Conservation (phyloP, 1,284 basidiomycete genomes). For the Inonotus hispidus region DNA sequence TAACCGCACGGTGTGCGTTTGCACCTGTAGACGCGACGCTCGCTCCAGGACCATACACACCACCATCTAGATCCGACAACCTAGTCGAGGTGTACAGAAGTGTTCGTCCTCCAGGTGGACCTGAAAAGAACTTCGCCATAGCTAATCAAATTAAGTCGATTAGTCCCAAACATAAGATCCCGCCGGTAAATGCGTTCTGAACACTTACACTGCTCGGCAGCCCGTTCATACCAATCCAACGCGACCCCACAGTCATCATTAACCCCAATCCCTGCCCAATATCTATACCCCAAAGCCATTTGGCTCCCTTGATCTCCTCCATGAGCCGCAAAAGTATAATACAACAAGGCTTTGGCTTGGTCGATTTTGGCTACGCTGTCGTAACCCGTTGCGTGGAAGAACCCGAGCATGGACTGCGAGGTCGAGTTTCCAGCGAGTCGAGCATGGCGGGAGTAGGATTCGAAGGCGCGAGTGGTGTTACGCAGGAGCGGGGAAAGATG, state of each 20-base stretch:
- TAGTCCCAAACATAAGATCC: not conserved
- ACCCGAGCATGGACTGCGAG: conserved; percentile 79
- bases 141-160: conserved; percentile 37
- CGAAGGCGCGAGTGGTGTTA: conserved; percentile 56
- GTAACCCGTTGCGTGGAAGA: conserved; percentile 86
- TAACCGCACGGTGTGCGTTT: conserved; percentile 66
- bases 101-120: conserved; percentile 88
- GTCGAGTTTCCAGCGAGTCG: conserved; percentile 70
- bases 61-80: conserved; percentile 87
- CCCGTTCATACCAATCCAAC: conserved; percentile 81
- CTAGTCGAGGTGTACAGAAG: conserved; percentile 79
- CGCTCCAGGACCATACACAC: conserved; percentile 90
- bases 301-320: conserved; percentile 83
- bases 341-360: conserved; percentile 77
- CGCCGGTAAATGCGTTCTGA: not conserved
- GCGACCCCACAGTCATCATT: conserved; percentile 81
- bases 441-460: conserved; percentile 58
- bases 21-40: conserved; percentile 83
- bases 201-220: conserved; percentile 71
- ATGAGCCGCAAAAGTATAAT: conserved; percentile 91
- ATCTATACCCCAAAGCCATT: conserved; percentile 92
- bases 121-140: conserved; percentile 69
- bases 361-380: conserved; percentile 61
- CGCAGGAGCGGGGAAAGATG: conserved; percentile 63
- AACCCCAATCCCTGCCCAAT: conserved; percentile 92